Evolutionary conservation across 176 grass and related monocot species (phyloP), one percentile per base, ranked within the genome.

Genomic region (Saccharum spontaneum): DNA sequence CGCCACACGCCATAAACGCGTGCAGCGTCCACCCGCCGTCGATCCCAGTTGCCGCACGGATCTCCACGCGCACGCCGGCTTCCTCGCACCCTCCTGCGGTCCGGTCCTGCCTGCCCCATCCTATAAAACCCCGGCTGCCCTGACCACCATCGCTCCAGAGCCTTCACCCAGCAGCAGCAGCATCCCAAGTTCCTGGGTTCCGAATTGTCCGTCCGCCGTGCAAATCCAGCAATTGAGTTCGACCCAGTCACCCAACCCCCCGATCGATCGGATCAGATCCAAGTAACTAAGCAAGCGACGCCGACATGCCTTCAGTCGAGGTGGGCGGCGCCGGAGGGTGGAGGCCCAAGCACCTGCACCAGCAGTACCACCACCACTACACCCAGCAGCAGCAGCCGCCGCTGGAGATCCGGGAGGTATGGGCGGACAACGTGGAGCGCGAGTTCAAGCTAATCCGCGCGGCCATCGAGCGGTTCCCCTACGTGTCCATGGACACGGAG

Each of bases 401-500:
- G 6, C n/a, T 94, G n/a, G 17, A 89, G 70, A 83, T 98, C 50
- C 93, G 97, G 0, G 82, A 89, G 76, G 93, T 98, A 5, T 98
- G 91, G 93, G 93, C 91, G 1, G 86, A 92, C 24, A 99, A 99
- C 88, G 78, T 96, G 77, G 89, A 94, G 6, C 55, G 33, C 0
- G 97, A 94, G 74, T 99, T 99, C 85, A 55, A 46, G 33, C 44
- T 86, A 7, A 99, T 99, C 85, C 86, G 89, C 31, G 43, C 43
- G 2, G 43, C 43, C 43, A 37, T 37, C 7, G 88, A 91, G 69
- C 79, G 62, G 18, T 88, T 83, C 75, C 93, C 97, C 0, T 95
- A 90, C 79, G 88, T 91, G 0, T 80, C 97, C 57, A 92, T 99
- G 91, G 97, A 99, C 91, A 99, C 97, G 3, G 97, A 99, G 93